Conservation (phyloP, 495 filamentous ascomycete species). For the Pseudoneurospora amorphoporcata region DNA sequence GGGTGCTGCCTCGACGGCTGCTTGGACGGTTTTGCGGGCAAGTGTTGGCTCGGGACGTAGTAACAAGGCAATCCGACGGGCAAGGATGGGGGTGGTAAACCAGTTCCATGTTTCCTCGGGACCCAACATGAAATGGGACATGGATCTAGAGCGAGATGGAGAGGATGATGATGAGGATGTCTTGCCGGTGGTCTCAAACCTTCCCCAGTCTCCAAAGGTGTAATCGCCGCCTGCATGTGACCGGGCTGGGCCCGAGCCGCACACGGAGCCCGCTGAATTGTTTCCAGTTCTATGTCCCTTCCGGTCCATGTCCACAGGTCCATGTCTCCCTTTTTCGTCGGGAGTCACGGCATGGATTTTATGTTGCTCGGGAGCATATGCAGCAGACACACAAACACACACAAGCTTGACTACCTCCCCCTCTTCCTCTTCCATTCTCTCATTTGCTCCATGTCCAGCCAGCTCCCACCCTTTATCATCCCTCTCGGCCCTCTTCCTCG, state of each 20-base stretch:
- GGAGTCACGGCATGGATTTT: neutral
- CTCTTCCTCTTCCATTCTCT: slow-evolving; percentile 25
- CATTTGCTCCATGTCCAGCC: slow-evolving; percentile 16
- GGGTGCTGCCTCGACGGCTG: neutral
- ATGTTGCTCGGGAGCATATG: neutral
- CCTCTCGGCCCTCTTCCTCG: slow-evolving; percentile 20
- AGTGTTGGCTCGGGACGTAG: neutral
- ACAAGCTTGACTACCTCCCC: slow-evolving; percentile 27
- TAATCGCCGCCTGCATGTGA: no score
- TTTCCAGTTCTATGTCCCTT: neutral
- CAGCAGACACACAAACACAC: slow-evolving; percentile 11
- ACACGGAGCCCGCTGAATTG: no score
- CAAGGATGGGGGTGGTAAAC: neutral
- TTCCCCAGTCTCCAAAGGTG: neutral
- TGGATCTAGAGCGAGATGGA: neutral
- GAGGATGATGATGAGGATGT: neutral
- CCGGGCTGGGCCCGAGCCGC: neutral
- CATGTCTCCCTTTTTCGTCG: neutral
- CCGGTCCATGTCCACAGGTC: neutral
- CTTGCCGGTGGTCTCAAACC: neutral
- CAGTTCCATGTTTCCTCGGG: neutral
- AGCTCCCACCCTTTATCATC: slow-evolving; percentile 19
- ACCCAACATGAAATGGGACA: neutral
- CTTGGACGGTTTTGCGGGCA: neutral
- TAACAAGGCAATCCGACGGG: neutral